These are phyloP conservation scores for Penicillium sp. DNA, from an alignment of 2,329 filamentous ascomycete genomes.

Conservation along the genomic window DNA sequence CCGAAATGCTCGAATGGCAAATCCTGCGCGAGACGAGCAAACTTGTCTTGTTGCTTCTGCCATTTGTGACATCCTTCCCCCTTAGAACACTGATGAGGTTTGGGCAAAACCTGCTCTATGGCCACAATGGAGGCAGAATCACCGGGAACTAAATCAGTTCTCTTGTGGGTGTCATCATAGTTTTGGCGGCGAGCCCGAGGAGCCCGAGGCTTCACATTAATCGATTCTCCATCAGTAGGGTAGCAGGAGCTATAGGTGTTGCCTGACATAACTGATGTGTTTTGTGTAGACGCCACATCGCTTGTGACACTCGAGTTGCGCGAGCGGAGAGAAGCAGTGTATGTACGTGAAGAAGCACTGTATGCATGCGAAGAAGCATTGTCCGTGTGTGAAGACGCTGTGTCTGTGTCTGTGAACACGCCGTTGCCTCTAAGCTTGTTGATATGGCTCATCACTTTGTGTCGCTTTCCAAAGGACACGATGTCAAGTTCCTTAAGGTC, in stretches of 20 bases:
- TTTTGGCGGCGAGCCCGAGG: conserved; percentile 23
- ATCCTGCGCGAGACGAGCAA: conserved; percentile 71
- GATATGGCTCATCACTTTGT: conserved; percentile 59
- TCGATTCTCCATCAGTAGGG: neutral
- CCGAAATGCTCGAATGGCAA: conserved; percentile 72
- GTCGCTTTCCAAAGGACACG: conserved; percentile 61
- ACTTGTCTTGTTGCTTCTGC: conserved; percentile 73
- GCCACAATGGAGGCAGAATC: conserved; percentile 89
- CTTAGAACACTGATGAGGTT: conserved; percentile 78
- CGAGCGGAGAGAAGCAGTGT: neutral
- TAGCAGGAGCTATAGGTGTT: neutral
- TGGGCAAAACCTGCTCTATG: conserved; percentile 84
- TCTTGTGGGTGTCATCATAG: neutral
- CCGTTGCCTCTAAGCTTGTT: conserved; percentile 47
- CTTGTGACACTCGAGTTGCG: conserved; percentile 7
- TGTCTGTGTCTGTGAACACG: neutral
- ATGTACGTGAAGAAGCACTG: neutral
- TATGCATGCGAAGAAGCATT: neutral
- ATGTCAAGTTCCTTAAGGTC: conserved; percentile 66
- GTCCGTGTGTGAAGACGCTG: too few species aligned
- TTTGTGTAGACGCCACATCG: conserved; percentile 6
- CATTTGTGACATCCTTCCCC: conserved; percentile 82
- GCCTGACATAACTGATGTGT: conserved; percentile 5
- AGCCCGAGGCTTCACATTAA: conserved; percentile 16
- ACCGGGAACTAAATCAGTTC: conserved; percentile 52